Conservation (phyloP, 2,329 filamentous ascomycete species). For the Exophiala mesophila region DNA sequence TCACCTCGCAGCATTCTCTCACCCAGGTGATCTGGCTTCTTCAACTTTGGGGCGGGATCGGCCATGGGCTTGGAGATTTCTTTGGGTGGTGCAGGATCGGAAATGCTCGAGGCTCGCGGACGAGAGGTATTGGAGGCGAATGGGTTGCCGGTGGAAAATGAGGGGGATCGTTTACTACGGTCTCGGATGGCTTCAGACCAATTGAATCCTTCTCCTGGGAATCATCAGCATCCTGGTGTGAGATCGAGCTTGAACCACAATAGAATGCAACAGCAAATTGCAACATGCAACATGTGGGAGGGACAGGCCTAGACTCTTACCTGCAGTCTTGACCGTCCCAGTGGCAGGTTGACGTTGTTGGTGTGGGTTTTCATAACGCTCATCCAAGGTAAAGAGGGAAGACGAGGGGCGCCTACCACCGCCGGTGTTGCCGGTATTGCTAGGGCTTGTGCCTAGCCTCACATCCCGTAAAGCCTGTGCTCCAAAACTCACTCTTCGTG, state of each 20-base stretch:
- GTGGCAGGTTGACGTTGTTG: slow-evolving; percentile 19
- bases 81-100: slow-evolving; percentile 47
- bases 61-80: slow-evolving; percentile 35
- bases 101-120: slow-evolving; percentile 42
- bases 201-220: slow-evolving; percentile 86
- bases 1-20: slow-evolving; percentile 96
- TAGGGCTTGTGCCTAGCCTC: slow-evolving; percentile 57
- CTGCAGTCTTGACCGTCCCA: slow-evolving; percentile 33
- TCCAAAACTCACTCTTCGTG: slow-evolving; percentile 84
- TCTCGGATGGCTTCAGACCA: slow-evolving; percentile 94
- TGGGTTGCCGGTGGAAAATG: slow-evolving; percentile 36
- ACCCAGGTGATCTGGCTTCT: slow-evolving; percentile 88
- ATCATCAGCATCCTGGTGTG: slow-evolving; percentile 5
- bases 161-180: slow-evolving; percentile 73
- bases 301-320: slow-evolving; percentile 56
- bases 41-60: slow-evolving; percentile 33
- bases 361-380: slow-evolving; percentile 24
- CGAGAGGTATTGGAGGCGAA: slow-evolving; percentile 16
- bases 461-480: slow-evolving; percentile 71
- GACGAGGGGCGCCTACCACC: slow-evolving; percentile 54
- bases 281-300: slow-evolving; percentile 1
- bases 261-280: background rate
- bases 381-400: slow-evolving; percentile 36
- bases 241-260: background rate
- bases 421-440: slow-evolving; percentile 64